Conservation (phyloP, 768 basidiomycete genomes). For the Phaffia australis region DNA sequence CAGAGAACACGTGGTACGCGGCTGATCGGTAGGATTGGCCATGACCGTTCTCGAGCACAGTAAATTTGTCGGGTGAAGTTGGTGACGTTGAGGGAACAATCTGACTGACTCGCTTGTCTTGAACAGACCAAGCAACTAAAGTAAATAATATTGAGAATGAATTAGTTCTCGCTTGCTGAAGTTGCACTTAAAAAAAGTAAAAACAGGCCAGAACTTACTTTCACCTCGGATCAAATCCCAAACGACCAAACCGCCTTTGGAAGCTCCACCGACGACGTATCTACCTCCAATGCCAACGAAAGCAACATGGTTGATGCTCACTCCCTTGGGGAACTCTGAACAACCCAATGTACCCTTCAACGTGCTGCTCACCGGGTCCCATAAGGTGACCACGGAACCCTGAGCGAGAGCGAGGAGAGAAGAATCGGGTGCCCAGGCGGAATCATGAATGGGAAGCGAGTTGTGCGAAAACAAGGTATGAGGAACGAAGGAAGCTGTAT, state of each 20-base stretch:
- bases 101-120: slow-evolving; percentile 23
- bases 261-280: slow-evolving; percentile 48
- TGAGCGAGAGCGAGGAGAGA: slow-evolving; percentile 70
- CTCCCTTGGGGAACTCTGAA: slow-evolving; percentile 46
- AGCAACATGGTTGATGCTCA: slow-evolving; percentile 39
- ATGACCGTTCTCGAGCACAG: slow-evolving; percentile 31
- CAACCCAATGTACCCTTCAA: slow-evolving; percentile 52
- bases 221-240: slow-evolving; percentile 40
- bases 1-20: too few species aligned
- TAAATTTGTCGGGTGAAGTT: slow-evolving; percentile 31
- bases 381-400: slow-evolving; percentile 58
- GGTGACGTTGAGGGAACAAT: slow-evolving; percentile 54
- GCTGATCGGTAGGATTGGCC: too few species aligned
- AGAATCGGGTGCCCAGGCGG: slow-evolving; percentile 73
- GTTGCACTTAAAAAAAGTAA: slow-evolving; percentile 17
- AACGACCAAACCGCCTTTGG: slow-evolving; percentile 30
- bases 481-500: slow-evolving; percentile 63
- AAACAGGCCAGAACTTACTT: slow-evolving; percentile 29
- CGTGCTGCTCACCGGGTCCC: slow-evolving; percentile 55
- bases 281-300: slow-evolving; percentile 67
- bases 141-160: slow-evolving; percentile 9
- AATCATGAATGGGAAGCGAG: slow-evolving; percentile 49
- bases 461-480: slow-evolving; percentile 63
- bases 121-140: slow-evolving; percentile 15
- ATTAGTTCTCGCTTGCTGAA: slow-evolving; percentile 18